phyloP scores from a whole-genome alignment of 768 basidiomycete species.

The Lactarius deliciosus region DNA sequence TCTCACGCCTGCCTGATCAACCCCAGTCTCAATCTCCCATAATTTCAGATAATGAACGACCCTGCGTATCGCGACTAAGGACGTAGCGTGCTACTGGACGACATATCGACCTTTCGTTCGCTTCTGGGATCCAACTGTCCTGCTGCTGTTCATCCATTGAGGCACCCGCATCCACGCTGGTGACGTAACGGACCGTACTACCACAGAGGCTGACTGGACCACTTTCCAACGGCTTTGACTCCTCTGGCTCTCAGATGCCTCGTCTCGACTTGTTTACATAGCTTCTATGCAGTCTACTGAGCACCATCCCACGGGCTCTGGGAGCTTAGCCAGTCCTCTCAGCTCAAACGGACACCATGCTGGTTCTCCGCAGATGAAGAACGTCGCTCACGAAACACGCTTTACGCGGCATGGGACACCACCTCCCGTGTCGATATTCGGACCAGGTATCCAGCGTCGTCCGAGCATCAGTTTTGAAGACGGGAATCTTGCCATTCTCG shows the following conservation, averaged over 20 bases:
- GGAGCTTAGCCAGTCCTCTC: constrained; percentile 19
- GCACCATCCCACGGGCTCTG: constrained; percentile 10
- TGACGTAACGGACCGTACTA: constrained; percentile 12
- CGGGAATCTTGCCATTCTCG: constrained; percentile 65
- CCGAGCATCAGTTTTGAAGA: constrained; percentile 62
- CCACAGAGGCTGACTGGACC: constrained; percentile 24
- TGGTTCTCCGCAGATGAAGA: constrained; percentile 6
- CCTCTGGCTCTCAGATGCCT: constrained; percentile 1
- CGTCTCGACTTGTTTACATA: not conserved
- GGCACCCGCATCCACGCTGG: not conserved
- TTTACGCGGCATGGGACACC: constrained; percentile 3
- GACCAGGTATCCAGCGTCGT: constrained; percentile 38
- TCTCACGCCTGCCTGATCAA: constrained; percentile 18
- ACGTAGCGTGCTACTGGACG: not conserved
- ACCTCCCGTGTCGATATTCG: constrained; percentile 27
- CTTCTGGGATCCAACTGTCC: not conserved
- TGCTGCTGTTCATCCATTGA: not conserved
- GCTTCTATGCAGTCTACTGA: constrained; percentile 14
- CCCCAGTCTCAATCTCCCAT: not conserved
- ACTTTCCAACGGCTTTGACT: constrained; percentile 7
- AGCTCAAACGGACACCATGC: constrained; percentile 29
- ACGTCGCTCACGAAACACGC: constrained; percentile 9
- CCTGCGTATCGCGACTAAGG: not conserved
- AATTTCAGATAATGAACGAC: not conserved
- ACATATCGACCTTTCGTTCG: not conserved